Evolutionary conservation across 2,329 filamentous ascomycete genomes (phyloP), one percentile per base, ranked within the genome.

Genomic region (Colletotrichum noveboracense): DNA sequence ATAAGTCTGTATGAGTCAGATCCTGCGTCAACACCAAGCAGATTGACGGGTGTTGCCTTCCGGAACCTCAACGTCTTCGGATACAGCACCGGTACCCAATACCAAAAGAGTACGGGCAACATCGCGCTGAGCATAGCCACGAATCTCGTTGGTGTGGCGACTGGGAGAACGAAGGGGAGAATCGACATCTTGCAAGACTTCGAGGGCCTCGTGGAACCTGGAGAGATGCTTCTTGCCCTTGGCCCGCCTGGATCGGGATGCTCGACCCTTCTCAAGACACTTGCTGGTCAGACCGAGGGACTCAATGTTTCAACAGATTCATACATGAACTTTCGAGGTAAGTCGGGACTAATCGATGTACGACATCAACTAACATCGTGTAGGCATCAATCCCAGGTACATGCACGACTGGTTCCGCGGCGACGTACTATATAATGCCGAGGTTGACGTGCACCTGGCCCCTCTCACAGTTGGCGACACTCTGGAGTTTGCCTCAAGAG

Each of bases 381-480:
- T 7, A 77, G 76, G 76, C 9, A 77, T 77, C 21, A 55, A 76
- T 24, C 76, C 76, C 13, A 68, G 48, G n/a, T 55, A 68, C 32
- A 77, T 77, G 76, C 76, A 77, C 30, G 64, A 66, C 12, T 71
- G 90, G 78, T 80, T 80, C 62, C 76, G 77, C 91, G 92, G 92
- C 67, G 92, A 94, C 80, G 90, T 91, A 56, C 93, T 93, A 78
- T 94, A 93, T 81, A 93, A 91, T 0, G 91, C 91, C 43, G 92
- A 93, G 81, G 91, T 92, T 21, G 92, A 94, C 80, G 89, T 91
- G 9, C 91, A 92, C 80, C 92, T 92, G 76, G 89, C 91, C 0
- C 87, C 87, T 78, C 82, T 93, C 76, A 89, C 87, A 5, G 91
- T 93, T 18, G 90, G 90, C 66, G 89, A 93, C 77, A 93, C 91